Evolutionary conservation across 75 land plant genomes (phyloP).

Genomic region (Chamaecyparis obtusa): DNA sequence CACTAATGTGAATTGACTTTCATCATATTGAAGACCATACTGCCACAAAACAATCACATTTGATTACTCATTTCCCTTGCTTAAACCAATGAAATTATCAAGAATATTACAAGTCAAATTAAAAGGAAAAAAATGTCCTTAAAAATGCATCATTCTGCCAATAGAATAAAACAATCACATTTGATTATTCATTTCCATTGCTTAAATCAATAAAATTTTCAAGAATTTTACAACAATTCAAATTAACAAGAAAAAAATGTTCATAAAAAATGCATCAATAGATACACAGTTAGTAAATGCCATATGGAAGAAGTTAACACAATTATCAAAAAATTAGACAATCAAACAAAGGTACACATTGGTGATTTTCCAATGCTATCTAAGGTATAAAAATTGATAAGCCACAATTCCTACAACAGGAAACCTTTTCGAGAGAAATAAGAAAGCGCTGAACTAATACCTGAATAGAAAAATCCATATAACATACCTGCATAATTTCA

Average conservation of each 20-base stretch:
- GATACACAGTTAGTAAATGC: background rate
- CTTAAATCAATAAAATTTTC: background rate
- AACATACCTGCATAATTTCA: slow-evolving; percentile 94
- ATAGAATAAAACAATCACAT: background rate
- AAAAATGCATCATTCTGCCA: background rate
- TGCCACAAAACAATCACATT: background rate
- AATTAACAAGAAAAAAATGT: background rate
- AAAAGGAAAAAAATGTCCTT: background rate
- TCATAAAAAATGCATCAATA: background rate
- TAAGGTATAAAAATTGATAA: background rate
- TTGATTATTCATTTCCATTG: background rate
- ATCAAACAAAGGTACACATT: background rate
- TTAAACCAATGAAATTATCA: background rate
- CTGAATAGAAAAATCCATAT: background rate
- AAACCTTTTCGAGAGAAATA: background rate
- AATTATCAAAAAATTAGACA: background rate
- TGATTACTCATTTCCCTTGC: background rate
- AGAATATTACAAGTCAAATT: background rate
- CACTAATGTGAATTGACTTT: background rate
- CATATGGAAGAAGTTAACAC: background rate
- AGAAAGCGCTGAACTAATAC: background rate
- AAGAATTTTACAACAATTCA: background rate
- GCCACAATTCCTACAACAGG: background rate
- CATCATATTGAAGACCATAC: background rate
- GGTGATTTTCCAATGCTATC: background rate